phyloP scores from a whole-genome alignment of 2,329 filamentous ascomycete genomes.

The Stachybotrys elegans region DNA sequence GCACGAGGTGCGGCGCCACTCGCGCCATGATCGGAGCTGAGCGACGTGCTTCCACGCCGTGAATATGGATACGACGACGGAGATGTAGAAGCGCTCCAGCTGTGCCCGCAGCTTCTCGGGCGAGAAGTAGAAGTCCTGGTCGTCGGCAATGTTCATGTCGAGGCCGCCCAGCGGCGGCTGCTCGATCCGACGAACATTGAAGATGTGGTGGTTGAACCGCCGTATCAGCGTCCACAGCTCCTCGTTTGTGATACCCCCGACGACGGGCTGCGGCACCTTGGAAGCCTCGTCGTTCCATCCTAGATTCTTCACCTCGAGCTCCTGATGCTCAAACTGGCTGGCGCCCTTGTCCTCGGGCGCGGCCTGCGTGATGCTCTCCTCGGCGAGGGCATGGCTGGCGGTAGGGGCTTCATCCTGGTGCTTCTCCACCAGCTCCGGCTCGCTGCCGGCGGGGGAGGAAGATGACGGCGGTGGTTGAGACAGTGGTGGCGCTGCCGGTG shows the following conservation, averaged over 20 bases:
- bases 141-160: slow-evolving; percentile 75
- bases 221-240: slow-evolving; percentile 68
- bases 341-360: slow-evolving; percentile 35
- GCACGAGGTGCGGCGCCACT: slow-evolving; percentile 59
- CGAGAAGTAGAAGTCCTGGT: slow-evolving; percentile 83
- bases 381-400: slow-evolving; percentile 30
- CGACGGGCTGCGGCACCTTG: slow-evolving; percentile 53
- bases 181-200: slow-evolving; percentile 62
- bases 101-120: slow-evolving; percentile 77
- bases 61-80: slow-evolving; percentile 63
- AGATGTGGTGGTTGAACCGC: slow-evolving; percentile 68
- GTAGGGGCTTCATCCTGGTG: slow-evolving; percentile 25
- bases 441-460: slow-evolving; percentile 12
- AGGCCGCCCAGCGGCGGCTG: slow-evolving; percentile 54
- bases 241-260: slow-evolving; percentile 66
- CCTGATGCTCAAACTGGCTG: slow-evolving; percentile 41
- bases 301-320: slow-evolving; percentile 55
- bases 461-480: slow-evolving; percentile 11
- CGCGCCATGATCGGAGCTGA: slow-evolving; percentile 73
- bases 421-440: slow-evolving; percentile 22
- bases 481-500: neutral
- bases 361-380: slow-evolving; percentile 17
- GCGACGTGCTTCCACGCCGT: slow-evolving; percentile 68
- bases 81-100: slow-evolving; percentile 77
- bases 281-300: slow-evolving; percentile 63